phyloP scores from a whole-genome alignment of 1,284 basidiomycete genomes.

The Cryptococcus sp. region DNA sequence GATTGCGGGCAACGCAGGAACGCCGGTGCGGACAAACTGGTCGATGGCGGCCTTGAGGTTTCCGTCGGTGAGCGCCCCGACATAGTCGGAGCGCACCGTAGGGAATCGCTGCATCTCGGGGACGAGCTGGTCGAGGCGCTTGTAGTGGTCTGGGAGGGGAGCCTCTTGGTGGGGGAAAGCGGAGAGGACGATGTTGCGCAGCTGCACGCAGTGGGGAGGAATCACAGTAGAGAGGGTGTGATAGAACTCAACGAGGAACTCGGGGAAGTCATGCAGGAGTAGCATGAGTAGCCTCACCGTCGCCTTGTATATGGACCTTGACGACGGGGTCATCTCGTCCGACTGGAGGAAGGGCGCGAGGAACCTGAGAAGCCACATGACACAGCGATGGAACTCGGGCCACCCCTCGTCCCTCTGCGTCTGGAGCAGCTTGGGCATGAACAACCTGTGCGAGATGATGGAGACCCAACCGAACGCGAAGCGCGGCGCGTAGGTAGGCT shows the following conservation, averaged over 20 bases:
- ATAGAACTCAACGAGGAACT: constrained; percentile 95
- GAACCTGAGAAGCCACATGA: constrained; percentile 92
- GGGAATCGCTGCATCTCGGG: constrained; percentile 89
- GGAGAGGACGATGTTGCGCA: constrained; percentile 93
- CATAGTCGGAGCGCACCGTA: constrained; percentile 84
- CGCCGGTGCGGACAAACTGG: constrained; percentile 70
- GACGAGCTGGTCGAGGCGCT: constrained; percentile 58
- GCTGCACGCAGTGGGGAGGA: constrained; percentile 88
- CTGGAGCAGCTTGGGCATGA: constrained; percentile 92
- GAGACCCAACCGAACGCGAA: constrained; percentile 99
- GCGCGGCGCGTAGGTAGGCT: constrained; percentile 94
- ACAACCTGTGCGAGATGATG: constrained; percentile 89
- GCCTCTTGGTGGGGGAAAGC: constrained; percentile 86
- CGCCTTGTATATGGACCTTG: constrained; percentile 90
- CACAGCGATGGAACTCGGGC: constrained; percentile 90
- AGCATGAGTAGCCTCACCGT: constrained; percentile 87
- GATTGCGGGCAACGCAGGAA: constrained; percentile 57
- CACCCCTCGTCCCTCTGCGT: constrained; percentile 60
- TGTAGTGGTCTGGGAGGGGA: constrained; percentile 68
- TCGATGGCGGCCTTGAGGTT: constrained; percentile 77
- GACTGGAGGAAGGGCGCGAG: constrained; percentile 80
- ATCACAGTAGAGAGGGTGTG: constrained; percentile 92
- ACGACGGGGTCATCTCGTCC: constrained; percentile 73
- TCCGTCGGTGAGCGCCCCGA: constrained; percentile 69
- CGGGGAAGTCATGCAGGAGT: constrained; percentile 96